Evolutionary conservation across 225 moss, liverwort and hornwort genomes (phyloP).

Genomic region (Thuidium tamariscinum): DNA sequence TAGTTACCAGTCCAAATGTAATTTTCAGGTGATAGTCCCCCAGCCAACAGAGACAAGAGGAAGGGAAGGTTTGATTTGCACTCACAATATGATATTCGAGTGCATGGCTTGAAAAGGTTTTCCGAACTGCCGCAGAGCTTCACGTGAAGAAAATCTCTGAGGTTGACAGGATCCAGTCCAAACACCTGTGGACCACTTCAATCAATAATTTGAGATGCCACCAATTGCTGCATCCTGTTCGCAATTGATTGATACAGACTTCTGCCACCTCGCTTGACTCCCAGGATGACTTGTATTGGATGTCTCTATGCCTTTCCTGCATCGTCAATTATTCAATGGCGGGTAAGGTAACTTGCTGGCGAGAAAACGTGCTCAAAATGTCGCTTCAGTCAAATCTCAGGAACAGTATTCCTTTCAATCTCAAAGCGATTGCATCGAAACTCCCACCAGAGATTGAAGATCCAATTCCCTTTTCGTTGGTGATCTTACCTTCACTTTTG

Average conservation of each 20-base stretch:
- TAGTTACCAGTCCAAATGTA: background rate
- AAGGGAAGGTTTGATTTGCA: background rate
- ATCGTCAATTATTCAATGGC: background rate
- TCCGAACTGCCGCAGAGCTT: background rate
- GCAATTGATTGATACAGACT: background rate
- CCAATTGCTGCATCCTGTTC: background rate
- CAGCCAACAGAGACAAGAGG: background rate
- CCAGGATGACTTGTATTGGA: background rate
- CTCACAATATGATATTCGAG: background rate
- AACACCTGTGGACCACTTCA: background rate
- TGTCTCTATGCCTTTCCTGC: background rate
- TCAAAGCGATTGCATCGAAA: background rate
- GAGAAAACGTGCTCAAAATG: background rate
- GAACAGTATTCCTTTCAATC: background rate
- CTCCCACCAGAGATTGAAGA: background rate
- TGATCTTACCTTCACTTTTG: too few species aligned
- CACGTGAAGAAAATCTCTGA: background rate
- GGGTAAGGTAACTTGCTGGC: background rate
- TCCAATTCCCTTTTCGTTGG: background rate
- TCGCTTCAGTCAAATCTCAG: background rate
- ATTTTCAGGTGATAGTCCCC: background rate
- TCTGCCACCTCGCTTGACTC: background rate
- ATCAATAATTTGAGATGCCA: background rate
- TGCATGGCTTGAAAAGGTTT: background rate
- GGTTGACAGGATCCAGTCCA: background rate